Percentiles rank a stretch among this genome's conserved stretches.
These are phyloP conservation scores for Candida oleophila DNA, from an alignment of 805 yeast genomes.

Conservation along the genomic window DNA sequence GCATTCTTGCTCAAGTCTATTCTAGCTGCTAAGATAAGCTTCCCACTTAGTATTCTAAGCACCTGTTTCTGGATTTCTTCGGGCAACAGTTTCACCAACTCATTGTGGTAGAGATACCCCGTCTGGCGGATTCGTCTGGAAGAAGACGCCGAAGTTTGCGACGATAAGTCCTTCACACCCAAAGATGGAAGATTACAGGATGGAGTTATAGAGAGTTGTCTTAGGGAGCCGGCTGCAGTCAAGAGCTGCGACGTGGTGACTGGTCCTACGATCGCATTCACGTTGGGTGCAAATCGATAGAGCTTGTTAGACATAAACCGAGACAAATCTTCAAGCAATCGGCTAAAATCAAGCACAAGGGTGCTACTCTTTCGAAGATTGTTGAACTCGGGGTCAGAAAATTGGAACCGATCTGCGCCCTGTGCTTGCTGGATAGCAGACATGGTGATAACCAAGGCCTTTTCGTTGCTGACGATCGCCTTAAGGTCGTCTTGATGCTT, in stretches of 20 bases:
- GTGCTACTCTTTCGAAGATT: conserved; percentile 46
- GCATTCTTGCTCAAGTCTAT: conserved; percentile 55
- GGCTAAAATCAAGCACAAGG: conserved; percentile 45
- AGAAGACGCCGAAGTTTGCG: conserved; percentile 18
- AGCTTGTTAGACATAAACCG: conserved; percentile 57
- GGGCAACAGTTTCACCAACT: conserved; percentile 57
- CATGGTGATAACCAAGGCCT: conserved; percentile 70
- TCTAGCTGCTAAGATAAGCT: conserved; percentile 78
- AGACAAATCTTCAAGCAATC: conserved; percentile 44
- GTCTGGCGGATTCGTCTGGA: conserved; percentile 51
- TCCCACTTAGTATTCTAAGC: conserved; percentile 75
- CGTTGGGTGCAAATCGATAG: conserved; percentile 72
- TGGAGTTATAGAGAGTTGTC: conserved; percentile 65
- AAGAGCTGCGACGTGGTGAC: conserved; percentile 71
- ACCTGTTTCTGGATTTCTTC: conserved; percentile 64
- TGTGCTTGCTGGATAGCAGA: conserved; percentile 56
- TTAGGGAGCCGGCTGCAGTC: conserved; percentile 66
- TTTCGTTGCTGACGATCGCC: conserved; percentile 56
- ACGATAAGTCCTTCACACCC: conserved; percentile 51
- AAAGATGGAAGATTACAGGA: conserved; percentile 81
- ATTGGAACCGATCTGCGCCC: conserved; percentile 16
- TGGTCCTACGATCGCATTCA: conserved; percentile 70
- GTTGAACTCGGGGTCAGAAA: conserved; percentile 29
- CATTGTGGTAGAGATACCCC: conserved; percentile 67
- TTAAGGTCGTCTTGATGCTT: conserved; percentile 36